phyloP scores from a whole-genome alignment of 2,329 filamentous ascomycete species.

The Verticillium albo-atrum region DNA sequence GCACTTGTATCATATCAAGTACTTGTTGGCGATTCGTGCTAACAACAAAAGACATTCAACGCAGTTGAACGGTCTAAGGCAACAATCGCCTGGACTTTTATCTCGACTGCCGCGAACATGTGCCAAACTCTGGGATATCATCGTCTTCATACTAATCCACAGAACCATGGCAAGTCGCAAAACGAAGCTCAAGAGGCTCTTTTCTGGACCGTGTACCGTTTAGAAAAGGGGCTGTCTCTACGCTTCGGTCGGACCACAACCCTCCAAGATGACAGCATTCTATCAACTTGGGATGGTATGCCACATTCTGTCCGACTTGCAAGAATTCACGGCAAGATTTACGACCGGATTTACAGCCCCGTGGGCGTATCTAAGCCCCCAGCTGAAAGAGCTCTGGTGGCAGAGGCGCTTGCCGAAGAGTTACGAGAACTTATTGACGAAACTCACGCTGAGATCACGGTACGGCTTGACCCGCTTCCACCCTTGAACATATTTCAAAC shows the following conservation, averaged over 20 bases:
- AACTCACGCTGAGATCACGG: not conserved
- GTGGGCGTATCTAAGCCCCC: conserved; percentile 11
- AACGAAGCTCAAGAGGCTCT: conserved; percentile 14
- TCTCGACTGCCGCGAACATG: conserved; percentile 26
- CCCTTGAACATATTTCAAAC: conserved; percentile 15
- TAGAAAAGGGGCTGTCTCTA: conserved; percentile 31
- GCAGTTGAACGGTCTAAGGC: conserved; percentile 26
- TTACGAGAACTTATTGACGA: not conserved
- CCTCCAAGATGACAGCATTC: conserved; percentile 12
- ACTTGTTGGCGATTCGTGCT: not conserved
- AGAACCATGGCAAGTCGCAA: conserved; percentile 1
- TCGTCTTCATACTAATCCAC: conserved; percentile 19
- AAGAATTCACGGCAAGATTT: not conserved
- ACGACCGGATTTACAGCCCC: conserved; percentile 24
- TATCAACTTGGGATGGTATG: not conserved
- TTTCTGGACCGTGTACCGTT: conserved; percentile 29
- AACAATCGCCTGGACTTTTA: conserved; percentile 26
- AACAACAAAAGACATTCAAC: conserved; percentile 21
- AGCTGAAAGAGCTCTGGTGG: conserved; percentile 12
- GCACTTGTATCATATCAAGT: not conserved
- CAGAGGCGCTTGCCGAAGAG: conserved; percentile 21
- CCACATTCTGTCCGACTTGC: not conserved
- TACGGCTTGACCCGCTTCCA: conserved; percentile 13
- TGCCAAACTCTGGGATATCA: conserved; percentile 24
- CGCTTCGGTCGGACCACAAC: conserved; percentile 26